These are phyloP conservation scores for Penicillium ucsense DNA, from an alignment of 495 filamentous ascomycete genomes.

Conservation along the genomic window DNA sequence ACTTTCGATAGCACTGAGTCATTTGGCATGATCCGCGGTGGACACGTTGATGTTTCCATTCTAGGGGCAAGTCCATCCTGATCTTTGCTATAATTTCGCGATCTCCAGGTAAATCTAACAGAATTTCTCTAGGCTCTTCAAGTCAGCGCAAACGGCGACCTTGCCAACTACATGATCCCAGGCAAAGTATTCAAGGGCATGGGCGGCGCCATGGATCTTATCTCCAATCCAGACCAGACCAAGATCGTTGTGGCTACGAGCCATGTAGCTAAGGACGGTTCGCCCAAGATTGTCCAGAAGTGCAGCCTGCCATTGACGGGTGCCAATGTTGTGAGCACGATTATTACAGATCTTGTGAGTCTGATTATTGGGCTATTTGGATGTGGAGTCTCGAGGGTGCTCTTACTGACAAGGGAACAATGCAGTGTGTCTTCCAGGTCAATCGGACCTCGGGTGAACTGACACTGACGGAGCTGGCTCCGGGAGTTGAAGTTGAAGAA, in stretches of 20 bases:
- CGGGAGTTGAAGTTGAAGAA: constrained; percentile 77
- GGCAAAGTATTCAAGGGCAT: constrained; percentile 89
- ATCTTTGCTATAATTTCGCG: background rate
- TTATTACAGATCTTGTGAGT: constrained; percentile 83
- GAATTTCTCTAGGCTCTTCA: constrained; percentile 56
- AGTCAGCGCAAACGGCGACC: constrained; percentile 69
- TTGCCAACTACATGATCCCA: constrained; percentile 88
- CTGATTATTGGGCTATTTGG: background rate
- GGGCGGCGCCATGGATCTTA: constrained; percentile 92
- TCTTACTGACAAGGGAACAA: background rate
- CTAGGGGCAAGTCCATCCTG: constrained; percentile 43
- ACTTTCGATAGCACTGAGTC: constrained; percentile 81
- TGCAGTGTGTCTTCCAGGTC: constrained; percentile 71
- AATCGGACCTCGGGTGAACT: constrained; percentile 64
- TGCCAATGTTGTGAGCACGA: constrained; percentile 72
- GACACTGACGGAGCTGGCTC: constrained; percentile 73
- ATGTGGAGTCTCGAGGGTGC: no score
- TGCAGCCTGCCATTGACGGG: constrained; percentile 84
- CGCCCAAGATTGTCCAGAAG: constrained; percentile 75
- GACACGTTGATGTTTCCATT: constrained; percentile 81
- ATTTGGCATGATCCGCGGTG: constrained; percentile 88
- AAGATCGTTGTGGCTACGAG: constrained; percentile 93
- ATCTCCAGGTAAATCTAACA: background rate
- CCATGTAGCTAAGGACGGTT: constrained; percentile 83
- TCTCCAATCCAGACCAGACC: constrained; percentile 71